Conservation (phyloP, 2,329 filamentous ascomycete species). For the Aschersonia sp. region DNA sequence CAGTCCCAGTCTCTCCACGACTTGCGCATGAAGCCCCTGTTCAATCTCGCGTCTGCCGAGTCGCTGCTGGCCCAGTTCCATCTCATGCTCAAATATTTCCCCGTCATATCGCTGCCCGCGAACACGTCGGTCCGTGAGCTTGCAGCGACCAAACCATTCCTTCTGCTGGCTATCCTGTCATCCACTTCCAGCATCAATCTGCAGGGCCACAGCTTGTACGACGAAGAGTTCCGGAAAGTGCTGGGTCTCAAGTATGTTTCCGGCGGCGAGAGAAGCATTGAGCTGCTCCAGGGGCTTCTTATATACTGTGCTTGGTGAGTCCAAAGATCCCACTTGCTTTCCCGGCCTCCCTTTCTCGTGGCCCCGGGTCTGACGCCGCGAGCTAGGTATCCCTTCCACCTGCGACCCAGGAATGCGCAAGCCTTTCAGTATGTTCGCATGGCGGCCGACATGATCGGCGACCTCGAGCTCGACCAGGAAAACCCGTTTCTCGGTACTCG, state of each 20-base stretch:
- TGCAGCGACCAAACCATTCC: slow-evolving; percentile 32
- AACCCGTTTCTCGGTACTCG: background rate
- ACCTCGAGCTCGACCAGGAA: slow-evolving; percentile 33
- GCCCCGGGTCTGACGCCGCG: too few relatives aligned
- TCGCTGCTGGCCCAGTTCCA: slow-evolving; percentile 28
- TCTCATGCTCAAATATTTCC: slow-evolving; percentile 27
- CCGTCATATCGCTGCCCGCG: slow-evolving; percentile 25
- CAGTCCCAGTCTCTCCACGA: slow-evolving; percentile 19
- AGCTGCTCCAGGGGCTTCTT: slow-evolving; percentile 41
- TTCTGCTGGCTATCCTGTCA: slow-evolving; percentile 38
- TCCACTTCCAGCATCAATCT: slow-evolving; percentile 32
- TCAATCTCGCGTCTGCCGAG: slow-evolving; percentile 39
- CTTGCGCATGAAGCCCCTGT: slow-evolving; percentile 33
- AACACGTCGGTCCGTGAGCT: slow-evolving; percentile 28
- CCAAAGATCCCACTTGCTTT: background rate
- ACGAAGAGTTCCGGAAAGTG: slow-evolving; percentile 42
- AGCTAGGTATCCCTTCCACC: slow-evolving; percentile 39
- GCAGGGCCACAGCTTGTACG: slow-evolving; percentile 38
- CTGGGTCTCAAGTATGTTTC: slow-evolving; percentile 42
- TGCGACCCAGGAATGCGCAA: slow-evolving; percentile 35
- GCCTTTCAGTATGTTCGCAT: slow-evolving; percentile 36
- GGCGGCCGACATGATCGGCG: slow-evolving; percentile 32
- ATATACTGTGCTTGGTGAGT: slow-evolving; percentile 42
- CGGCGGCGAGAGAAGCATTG: slow-evolving; percentile 39
- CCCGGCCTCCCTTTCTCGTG: too few relatives aligned